Conservation (phyloP, 345 rosid genomes). For the Salix purpurea region DNA sequence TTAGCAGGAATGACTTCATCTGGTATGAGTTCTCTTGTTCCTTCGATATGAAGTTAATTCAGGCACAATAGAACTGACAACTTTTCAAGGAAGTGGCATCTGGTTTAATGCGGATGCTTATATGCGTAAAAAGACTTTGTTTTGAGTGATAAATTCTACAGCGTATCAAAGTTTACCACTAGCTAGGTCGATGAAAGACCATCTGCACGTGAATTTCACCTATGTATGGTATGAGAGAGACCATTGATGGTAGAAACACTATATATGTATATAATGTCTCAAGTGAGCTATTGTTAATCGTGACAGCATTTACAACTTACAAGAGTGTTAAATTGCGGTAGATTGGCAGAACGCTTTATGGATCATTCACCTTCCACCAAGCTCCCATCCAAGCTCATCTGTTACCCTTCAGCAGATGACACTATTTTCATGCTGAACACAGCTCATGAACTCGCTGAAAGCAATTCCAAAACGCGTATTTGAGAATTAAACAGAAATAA, state of each 20-base stretch:
- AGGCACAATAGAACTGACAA: not conserved
- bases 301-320: constrained; percentile 35
- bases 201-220: not conserved
- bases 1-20: not conserved
- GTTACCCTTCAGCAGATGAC: constrained; percentile 90
- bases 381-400: constrained; percentile 97
- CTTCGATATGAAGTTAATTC: not conserved
- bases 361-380: constrained; percentile 34
- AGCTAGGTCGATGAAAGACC: not conserved
- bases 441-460: constrained; percentile 81
- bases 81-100: not conserved
- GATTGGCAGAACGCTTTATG: constrained; percentile 3
- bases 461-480: constrained; percentile 10
- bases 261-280: too few species aligned
- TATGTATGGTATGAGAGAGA: not conserved
- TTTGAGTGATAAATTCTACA: not conserved
- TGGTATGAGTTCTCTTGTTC: not conserved
- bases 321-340: constrained; percentile 9
- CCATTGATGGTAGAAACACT: not conserved
- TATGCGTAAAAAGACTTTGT: not conserved
- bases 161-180: not conserved
- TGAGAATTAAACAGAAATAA: not conserved
- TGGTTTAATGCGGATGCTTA: not conserved
- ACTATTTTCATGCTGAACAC: constrained; percentile 91
- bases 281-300: not conserved